A percentile compares a stretch with the other conserved stretches of the same genome.
Evolutionary conservation across 345 rosid species (phyloP).

Genomic region (Alliaria petiolata): DNA sequence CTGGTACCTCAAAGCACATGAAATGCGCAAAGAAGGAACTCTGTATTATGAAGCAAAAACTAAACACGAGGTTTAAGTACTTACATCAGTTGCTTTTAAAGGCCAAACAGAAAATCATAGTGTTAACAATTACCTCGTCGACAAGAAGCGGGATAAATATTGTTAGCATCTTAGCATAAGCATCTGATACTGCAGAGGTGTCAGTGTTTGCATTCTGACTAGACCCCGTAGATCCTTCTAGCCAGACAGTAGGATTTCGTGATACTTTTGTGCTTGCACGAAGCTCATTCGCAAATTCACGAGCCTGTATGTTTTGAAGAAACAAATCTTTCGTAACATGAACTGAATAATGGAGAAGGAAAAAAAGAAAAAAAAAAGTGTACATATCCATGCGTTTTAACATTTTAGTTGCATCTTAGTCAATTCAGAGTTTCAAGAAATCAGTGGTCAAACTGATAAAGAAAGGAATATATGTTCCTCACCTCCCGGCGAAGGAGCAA

Average conservation of each 20-base stretch:
- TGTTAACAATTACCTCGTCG: constrained; percentile 66
- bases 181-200: constrained; percentile 93
- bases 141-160: constrained; percentile 97
- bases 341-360: background rate
- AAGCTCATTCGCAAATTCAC: constrained; percentile 98
- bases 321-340: background rate
- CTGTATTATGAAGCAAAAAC: constrained; percentile 48
- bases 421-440: background rate
- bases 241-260: constrained; percentile 91
- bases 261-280: constrained; percentile 99
- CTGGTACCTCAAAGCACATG: constrained; percentile 99
- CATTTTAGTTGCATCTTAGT: background rate
- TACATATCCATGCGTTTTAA: background rate
- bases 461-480: constrained; percentile 26
- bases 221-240: constrained; percentile 85
- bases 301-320: constrained; percentile 55
- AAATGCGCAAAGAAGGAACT: constrained; percentile 99
- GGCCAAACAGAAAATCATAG: constrained; percentile 7
- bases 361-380: background rate
- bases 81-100: constrained; percentile 5
- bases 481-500: constrained; percentile 99
- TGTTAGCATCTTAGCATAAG: constrained; percentile 93
- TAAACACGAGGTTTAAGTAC: constrained; percentile 3
- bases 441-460: background rate
- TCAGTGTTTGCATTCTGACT: constrained; percentile 65